These are phyloP conservation scores for Diospyros lotus DNA, from an alignment of 148 eudicot species.

Conservation along the genomic window DNA sequence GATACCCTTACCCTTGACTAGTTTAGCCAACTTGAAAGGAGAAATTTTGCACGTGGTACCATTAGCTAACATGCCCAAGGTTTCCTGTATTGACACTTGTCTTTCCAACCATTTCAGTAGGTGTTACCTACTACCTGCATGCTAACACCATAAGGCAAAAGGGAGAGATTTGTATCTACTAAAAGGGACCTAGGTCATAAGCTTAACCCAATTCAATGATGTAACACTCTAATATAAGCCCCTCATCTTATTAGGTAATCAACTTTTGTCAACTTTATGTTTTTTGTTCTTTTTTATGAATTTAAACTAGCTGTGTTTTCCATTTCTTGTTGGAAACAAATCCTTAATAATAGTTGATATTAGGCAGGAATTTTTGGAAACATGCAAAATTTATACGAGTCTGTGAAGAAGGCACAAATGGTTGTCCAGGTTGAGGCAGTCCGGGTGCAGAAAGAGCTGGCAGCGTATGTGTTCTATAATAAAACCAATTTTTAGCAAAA, in stretches of 20 bases:
- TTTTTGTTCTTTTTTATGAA: background rate
- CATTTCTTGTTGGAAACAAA: background rate
- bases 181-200: background rate
- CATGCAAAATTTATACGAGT: constrained; percentile 86
- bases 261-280: too few relatives aligned
- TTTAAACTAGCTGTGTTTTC: background rate
- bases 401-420: constrained; percentile 90
- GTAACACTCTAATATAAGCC: background rate
- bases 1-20: too few relatives aligned
- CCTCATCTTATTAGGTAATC: background rate
- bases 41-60: too few relatives aligned
- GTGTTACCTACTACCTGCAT: background rate
- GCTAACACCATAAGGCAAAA: background rate
- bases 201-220: background rate
- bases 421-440: constrained; percentile 89
- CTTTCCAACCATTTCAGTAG: too few relatives aligned
- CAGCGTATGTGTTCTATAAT: constrained; percentile 49
- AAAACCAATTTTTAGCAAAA: background rate
- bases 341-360: constrained; percentile 8
- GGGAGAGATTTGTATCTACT: too few relatives aligned
- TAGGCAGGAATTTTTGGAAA: constrained; percentile 89
- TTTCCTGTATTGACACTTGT: too few relatives aligned
- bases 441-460: constrained; percentile 82
- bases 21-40: too few relatives aligned
- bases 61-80: too few relatives aligned